These are phyloP conservation scores for Blastomyces silverae DNA, from an alignment of 2,329 filamentous ascomycete species.

Conservation along the genomic window DNA sequence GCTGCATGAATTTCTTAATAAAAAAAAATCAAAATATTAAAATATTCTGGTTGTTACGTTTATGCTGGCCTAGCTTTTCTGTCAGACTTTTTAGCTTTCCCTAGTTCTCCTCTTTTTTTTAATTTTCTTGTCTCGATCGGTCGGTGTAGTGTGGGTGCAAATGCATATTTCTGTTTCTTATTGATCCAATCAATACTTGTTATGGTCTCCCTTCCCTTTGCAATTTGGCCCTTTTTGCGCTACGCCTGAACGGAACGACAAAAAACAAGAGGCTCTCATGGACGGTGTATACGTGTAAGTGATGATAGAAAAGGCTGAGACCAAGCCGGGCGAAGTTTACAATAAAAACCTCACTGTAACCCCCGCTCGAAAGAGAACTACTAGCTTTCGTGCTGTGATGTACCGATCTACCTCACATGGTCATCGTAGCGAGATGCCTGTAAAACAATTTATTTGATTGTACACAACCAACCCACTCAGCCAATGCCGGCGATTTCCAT, in stretches of 20 bases:
- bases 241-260: background rate
- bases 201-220: background rate
- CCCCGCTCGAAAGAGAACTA: background rate
- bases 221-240: background rate
- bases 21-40: background rate
- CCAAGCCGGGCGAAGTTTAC: background rate
- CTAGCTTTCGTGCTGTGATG: background rate
- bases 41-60: constrained; percentile 3
- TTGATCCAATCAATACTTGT: constrained; percentile 9
- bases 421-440: background rate
- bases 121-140: constrained; percentile 3
- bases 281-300: background rate
- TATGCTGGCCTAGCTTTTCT: background rate
- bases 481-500: background rate
- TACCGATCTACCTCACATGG: background rate
- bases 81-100: background rate
- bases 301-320: background rate
- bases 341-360: background rate
- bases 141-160: constrained; percentile 15
- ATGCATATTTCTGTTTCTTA: constrained; percentile 12
- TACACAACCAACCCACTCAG: too few species aligned
- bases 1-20: constrained; percentile 20
- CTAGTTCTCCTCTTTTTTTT: background rate
- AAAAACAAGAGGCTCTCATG: background rate
- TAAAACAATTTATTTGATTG: too few species aligned